phyloP scores from a whole-genome alignment of 257 asterid species.

The Solanum arcanum region DNA sequence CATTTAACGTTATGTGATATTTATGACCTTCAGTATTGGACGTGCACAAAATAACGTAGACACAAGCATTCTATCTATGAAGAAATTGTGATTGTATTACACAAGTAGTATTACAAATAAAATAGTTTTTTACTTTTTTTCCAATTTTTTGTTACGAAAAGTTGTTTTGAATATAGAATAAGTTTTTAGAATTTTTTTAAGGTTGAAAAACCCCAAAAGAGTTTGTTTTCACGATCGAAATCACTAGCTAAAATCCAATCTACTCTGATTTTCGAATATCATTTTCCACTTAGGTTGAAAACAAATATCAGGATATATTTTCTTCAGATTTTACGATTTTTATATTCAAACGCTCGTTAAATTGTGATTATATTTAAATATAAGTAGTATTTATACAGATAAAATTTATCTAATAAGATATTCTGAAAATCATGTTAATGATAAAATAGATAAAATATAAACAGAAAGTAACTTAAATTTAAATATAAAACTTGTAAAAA shows the following conservation, averaged over 20 bases:
- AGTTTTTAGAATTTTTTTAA: no score
- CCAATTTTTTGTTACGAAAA: background rate
- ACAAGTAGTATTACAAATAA: background rate
- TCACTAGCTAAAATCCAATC: background rate
- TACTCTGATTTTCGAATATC: rapidly evolving
- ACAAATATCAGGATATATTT: background rate
- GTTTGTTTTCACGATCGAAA: background rate
- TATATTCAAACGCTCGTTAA: no score
- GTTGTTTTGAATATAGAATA: no score
- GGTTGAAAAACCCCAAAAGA: background rate
- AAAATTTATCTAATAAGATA: background rate
- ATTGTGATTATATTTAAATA: no score
- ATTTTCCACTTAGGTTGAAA: background rate
- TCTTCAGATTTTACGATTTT: no score
- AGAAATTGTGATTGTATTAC: background rate
- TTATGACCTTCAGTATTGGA: no score
- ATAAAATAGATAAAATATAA: background rate
- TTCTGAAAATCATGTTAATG: background rate
- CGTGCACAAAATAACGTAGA: background rate
- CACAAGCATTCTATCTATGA: no score
- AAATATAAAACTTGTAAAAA: no score
- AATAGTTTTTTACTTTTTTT: background rate
- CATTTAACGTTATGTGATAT: background rate
- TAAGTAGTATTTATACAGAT: no score
- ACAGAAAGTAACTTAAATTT: no score